These are phyloP conservation scores for Cyberlindnera misumaiensis DNA, from an alignment of 805 yeast species.

Conservation along the genomic window DNA sequence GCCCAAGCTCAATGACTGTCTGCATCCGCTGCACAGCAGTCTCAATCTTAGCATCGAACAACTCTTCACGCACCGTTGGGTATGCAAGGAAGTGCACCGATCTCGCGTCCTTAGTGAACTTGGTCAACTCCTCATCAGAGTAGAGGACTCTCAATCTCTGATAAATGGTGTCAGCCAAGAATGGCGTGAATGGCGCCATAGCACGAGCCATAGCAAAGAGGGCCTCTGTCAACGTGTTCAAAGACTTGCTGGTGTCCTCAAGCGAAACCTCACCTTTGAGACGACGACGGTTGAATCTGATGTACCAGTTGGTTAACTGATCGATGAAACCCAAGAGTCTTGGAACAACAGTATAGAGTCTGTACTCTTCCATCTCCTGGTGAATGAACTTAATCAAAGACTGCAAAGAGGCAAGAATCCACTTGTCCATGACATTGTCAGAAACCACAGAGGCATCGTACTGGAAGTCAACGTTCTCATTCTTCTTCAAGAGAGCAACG, in stretches of 20 bases:
- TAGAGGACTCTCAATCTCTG: constrained; percentile 61
- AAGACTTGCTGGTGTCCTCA: constrained; percentile 77
- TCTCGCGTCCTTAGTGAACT: constrained; percentile 52
- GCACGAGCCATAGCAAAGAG: constrained; percentile 84
- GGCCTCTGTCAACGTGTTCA: constrained; percentile 88
- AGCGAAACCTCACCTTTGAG: constrained; percentile 89
- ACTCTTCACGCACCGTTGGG: constrained; percentile 76
- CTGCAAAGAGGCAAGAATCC: constrained; percentile 96
- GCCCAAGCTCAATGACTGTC: constrained; percentile 90
- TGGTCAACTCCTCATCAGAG: constrained; percentile 48
- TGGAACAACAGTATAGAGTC: constrained; percentile 95
- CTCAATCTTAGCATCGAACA: constrained; percentile 79
- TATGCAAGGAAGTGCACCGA: constrained; percentile 93
- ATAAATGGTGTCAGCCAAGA: constrained; percentile 85
- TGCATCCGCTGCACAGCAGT: constrained; percentile 93
- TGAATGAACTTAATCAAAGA: constrained; percentile 82
- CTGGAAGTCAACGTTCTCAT: constrained; percentile 59
- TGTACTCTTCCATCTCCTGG: constrained; percentile 81
- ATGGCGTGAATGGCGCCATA: constrained; percentile 99
- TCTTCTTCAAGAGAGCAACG: constrained; percentile 76
- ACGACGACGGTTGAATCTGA: constrained; percentile 96
- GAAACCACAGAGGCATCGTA: constrained; percentile 62
- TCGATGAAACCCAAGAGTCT: constrained; percentile 83
- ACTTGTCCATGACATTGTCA: constrained; percentile 91
- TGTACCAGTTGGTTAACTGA: constrained; percentile 97